Conservation (phyloP, 305 asterid genomes). For the Fraxinus floribunda region DNA sequence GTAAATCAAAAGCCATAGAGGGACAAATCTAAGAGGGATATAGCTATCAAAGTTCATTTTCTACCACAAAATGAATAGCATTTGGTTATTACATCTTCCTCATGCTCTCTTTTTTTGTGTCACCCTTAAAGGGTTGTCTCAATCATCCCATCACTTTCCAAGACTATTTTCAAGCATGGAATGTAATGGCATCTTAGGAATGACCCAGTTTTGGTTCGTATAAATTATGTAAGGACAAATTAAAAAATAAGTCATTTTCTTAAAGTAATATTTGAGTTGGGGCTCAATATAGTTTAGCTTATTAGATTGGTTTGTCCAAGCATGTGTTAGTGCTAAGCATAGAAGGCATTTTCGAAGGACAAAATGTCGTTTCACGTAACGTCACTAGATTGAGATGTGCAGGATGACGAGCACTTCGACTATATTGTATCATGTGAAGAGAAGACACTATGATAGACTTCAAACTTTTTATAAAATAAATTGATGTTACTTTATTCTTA, state of each 20-base stretch:
- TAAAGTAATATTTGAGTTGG: not conserved
- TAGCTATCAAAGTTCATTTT: not conserved
- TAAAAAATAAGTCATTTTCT: not conserved
- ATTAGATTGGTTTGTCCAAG: not conserved
- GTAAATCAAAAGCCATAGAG: not conserved
- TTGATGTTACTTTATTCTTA: not conserved
- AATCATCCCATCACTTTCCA: not conserved
- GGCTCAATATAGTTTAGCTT: not conserved
- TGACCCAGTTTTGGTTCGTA: not conserved
- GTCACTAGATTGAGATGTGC: not conserved
- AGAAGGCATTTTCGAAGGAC: not conserved
- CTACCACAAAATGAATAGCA: not conserved
- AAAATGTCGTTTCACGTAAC: not conserved
- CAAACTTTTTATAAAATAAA: not conserved
- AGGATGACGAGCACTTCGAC: not conserved
- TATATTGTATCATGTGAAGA: not conserved
- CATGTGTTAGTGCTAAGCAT: not conserved
- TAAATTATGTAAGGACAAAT: not conserved
- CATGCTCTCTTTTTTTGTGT: not conserved
- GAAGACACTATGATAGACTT: not conserved
- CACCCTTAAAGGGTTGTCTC: not conserved
- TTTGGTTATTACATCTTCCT: not conserved
- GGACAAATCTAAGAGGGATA: not conserved
- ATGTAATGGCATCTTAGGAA: constrained; percentile 10
- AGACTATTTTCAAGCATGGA: not conserved